A percentile compares a stretch with the other conserved stretches of the same genome.
These are phyloP conservation scores for Chaetomium olivaceum DNA, from an alignment of 2,329 filamentous ascomycete genomes.

Conservation along the genomic window DNA sequence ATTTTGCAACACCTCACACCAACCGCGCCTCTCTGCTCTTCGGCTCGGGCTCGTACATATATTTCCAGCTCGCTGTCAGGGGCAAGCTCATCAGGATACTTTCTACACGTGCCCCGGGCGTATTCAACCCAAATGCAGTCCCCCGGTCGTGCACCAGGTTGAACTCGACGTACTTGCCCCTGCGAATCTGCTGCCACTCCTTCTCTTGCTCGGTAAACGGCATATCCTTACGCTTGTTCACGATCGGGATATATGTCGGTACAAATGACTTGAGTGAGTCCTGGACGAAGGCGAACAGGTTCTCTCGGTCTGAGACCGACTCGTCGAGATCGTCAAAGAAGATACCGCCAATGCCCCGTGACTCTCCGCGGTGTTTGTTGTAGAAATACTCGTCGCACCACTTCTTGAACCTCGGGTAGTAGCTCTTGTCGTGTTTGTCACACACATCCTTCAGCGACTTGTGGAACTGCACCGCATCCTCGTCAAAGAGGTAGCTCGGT, in stretches of 20 bases:
- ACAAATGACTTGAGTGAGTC: conserved; percentile 85
- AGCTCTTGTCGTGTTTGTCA: conserved; percentile 87
- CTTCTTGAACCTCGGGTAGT: conserved; percentile 93
- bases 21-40: conserved; percentile 77
- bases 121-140: conserved; percentile 90
- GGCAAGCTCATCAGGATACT: conserved; percentile 98
- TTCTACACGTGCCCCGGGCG: conserved; percentile 86
- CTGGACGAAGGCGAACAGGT: conserved; percentile 85
- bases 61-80: conserved; percentile 88
- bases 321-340: conserved; percentile 98
- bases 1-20: conserved; percentile 67
- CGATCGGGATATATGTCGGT: conserved; percentile 86
- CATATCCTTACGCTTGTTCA: conserved; percentile 88
- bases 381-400: conserved; percentile 99
- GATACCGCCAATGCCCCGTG: conserved; percentile 88
- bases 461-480: conserved; percentile 97
- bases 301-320: conserved; percentile 80
- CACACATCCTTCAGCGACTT: conserved; percentile 88
- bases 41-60: conserved; percentile 85
- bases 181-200: conserved; percentile 91
- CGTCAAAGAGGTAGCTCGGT: conserved; percentile 90
- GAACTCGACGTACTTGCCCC: conserved; percentile 97
- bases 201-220: conserved; percentile 83
- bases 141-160: conserved; percentile 96
- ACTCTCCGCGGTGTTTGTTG: conserved; percentile 86